Evolutionary conservation across 305 asterid species (phyloP), one percentile per base, ranked within the genome.

Genomic region (Solanum hybrid): DNA sequence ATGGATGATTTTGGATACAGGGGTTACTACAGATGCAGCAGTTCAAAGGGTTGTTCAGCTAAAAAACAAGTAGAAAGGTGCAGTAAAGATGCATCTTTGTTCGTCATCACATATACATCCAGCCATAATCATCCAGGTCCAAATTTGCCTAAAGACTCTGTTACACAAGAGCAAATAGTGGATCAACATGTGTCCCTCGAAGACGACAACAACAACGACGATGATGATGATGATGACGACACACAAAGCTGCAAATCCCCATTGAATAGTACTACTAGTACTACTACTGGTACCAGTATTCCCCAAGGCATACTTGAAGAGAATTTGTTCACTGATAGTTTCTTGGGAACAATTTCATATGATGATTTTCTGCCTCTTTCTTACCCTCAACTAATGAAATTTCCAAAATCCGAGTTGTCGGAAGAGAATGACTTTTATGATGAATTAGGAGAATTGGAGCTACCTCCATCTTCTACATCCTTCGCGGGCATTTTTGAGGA

Each of bases 1-100:
- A 32, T 84, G 75, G 41, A 51, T 84, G 29, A 57, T 51, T 51
- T 90, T 79, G 39, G 89, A 65, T 91, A 93, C 95, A 96, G 98
- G 93, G 97, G 97, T 27, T 95, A 96, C 92, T 96, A 95, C 94
- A 95, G 92, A 91, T 96, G 98, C 95, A 96, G 98, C 95, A 94
- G 96, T 65, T 95, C 97, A 22, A 96, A 96, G 91, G 97, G 98
- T 10, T 95, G 98, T 91, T 94, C 97, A 87, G 98, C 98, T 68
- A 96, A 95, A 34, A 96, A 96, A 90, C 98, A 96, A 92, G 96
- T 96, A 15, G 98, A 96, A 86, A 95, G 95, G 91, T 92, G 96
- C 95, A 95, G 93, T 88, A 92, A 94, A 80, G 97, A 96, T 91
- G 80, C 98, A 88, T 92, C 98, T 14, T 90, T 92, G 93, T 96